Evolutionary conservation across 1,284 basidiomycete species (phyloP), one percentile per base, ranked within the genome.

Genomic region (Apiotrichum domesticum): DNA sequence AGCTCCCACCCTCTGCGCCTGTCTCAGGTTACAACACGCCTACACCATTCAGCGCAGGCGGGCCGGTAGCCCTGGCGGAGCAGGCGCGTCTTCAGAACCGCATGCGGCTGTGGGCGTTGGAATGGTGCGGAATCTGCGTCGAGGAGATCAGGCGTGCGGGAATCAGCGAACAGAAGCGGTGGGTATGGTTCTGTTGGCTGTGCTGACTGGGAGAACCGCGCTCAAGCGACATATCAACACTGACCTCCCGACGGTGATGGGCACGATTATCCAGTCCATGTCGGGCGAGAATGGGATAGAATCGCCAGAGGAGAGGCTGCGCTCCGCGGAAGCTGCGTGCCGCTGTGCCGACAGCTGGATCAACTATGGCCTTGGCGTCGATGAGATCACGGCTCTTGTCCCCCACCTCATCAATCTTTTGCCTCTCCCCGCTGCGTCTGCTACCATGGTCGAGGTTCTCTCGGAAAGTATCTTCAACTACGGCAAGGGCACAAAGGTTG

Each of bases 301-400:
- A 15, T 58, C 55, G 15, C 57, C 57, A 10, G 61, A 64, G 6
- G 59, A 76, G 62, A 66, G 74, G 5, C 63, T 76, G n/a, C 74
- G 75, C 9, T 83, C 90, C 53, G 79, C 87, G 2, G 79, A 81
- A 32, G 83, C 88, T 0, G 87, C 87, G 0, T 80, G 91, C 56
- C 84, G 82, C 62, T 91, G 88, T 69, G 78, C 92, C 0, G 85
- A 88, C 70, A 84, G 87, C 3, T 94, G 90, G 91, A 83, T 91
- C 66, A 74, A 79, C 3, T 79, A 76, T 63, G 80, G 83, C 46
- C 76, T 92, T 13, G 85, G 83, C 33, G 80, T 83, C 55, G 83
- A 84, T 85, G 51, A 86, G 85, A 63, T 76, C 76, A 65, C 67
- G 1, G 63, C 63, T 0, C 59, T 77, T 3, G 60, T 78, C 4